phyloP scores from a whole-genome alignment of 345 rosid genomes.

The Aegle marmelos region DNA sequence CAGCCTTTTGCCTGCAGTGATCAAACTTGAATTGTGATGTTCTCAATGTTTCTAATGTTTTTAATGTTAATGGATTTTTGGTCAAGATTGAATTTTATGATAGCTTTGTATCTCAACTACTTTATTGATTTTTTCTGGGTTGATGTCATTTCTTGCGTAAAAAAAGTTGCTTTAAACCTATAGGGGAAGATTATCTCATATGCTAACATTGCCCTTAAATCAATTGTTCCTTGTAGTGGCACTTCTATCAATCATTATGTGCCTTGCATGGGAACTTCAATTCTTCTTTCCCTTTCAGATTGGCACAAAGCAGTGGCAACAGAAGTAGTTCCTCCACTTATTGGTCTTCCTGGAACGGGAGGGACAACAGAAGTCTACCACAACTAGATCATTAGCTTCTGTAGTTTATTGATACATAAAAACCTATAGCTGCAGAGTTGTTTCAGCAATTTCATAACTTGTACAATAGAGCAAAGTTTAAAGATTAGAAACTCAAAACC shows the following conservation, averaged over 20 bases:
- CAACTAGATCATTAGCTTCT: constrained; percentile 59
- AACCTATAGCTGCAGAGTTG: constrained; percentile 2
- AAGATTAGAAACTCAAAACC: constrained; percentile 15
- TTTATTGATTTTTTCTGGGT: not conserved
- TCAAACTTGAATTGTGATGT: not conserved
- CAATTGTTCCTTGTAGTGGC: not conserved
- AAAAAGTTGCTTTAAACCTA: not conserved
- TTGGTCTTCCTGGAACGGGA: constrained; percentile 92
- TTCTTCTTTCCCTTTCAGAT: constrained; percentile 42
- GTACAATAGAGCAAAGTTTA: not conserved
- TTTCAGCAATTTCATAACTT: constrained; percentile 12
- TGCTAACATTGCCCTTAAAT: not conserved
- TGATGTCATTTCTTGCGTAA: not conserved
- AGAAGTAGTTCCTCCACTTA: constrained; percentile 88
- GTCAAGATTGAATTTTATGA: not conserved
- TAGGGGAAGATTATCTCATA: not conserved
- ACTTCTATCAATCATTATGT: not conserved
- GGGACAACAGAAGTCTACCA: constrained; percentile 93
- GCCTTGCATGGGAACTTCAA: constrained; percentile 1
- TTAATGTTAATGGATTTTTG: not conserved
- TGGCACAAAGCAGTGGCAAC: constrained; percentile 96
- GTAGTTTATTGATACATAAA: not conserved
- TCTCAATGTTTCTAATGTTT: not conserved
- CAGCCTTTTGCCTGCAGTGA: not conserved
- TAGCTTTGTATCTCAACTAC: not conserved